Evolutionary conservation across 1,284 basidiomycete genomes (phyloP).

Genomic region (Golubevia pallescens): DNA sequence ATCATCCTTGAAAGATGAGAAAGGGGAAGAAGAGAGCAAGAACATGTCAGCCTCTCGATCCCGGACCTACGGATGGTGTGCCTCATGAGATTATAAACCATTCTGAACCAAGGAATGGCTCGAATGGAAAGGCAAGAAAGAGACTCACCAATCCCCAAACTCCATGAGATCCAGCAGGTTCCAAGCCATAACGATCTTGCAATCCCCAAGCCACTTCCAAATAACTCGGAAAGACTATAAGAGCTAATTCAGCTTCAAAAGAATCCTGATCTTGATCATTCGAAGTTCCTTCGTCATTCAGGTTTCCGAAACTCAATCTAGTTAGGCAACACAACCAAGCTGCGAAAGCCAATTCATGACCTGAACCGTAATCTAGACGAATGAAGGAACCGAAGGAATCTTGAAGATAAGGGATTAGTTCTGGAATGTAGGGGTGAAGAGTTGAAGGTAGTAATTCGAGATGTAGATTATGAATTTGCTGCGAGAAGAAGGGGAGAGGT

Average conservation of each 20-base stretch:
- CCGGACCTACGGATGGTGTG: too few relatives aligned
- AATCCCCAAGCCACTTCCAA: slow-evolving; percentile 81
- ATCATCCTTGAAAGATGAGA: slow-evolving; percentile 70
- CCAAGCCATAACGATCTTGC: slow-evolving; percentile 87
- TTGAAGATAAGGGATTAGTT: slow-evolving; percentile 77
- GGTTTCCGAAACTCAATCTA: slow-evolving; percentile 21
- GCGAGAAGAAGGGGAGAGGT: not conserved
- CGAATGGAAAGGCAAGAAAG: not conserved
- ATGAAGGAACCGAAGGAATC: slow-evolving; percentile 88
- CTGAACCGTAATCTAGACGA: slow-evolving; percentile 94
- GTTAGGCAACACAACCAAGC: slow-evolving; percentile 48
- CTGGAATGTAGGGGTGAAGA: slow-evolving; percentile 69
- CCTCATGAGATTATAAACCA: too few relatives aligned
- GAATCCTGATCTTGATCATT: not conserved
- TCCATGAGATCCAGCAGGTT: slow-evolving; percentile 95
- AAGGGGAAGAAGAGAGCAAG: not conserved
- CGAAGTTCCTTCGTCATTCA: not conserved
- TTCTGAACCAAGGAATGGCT: too few relatives aligned
- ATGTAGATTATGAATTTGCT: slow-evolving; percentile 7
- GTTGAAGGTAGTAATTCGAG: slow-evolving; percentile 66
- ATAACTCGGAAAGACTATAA: slow-evolving; percentile 78
- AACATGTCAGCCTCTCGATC: not conserved
- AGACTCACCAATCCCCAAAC: slow-evolving; percentile 82
- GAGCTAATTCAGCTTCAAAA: slow-evolving; percentile 6
- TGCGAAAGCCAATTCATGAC: slow-evolving; percentile 74